Base-by-base conservation (phyloP, 352 stramenopile species). In the Phytophthora sansomeana region DNA sequence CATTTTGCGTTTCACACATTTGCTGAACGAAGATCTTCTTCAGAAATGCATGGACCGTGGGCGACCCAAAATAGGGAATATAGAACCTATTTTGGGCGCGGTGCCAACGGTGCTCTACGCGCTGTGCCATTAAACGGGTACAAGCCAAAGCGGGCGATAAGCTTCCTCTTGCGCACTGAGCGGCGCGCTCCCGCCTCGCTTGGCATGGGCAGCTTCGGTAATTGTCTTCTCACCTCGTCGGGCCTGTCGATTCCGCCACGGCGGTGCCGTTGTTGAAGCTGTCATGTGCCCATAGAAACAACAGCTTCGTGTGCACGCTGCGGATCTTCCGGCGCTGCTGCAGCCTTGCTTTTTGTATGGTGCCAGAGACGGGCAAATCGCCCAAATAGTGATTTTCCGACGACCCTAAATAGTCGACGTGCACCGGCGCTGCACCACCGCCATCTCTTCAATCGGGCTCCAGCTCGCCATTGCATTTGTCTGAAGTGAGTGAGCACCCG, bases 331-430 rank as follows among this genome's bases (percentile, higher is more conserved):
- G 43, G 52, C 53, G 52, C 53, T 54, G 21, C 32, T n/a, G n/a
- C 1, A 33, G n/a, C 57, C 56, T 67, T 71, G 39, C 3, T 39
- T 47, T 44, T 32, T 53, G 55, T 71, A 66, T 42, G 29, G 9
- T 16, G 5, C 5, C 50, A 67, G 16, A 58, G 26, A 38, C 56
- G 30, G 43, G 48, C 41, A 28, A 39, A 63, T 33, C 21, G 9
- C 51, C 51, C 63, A 48, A 63, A 72, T 58, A 50, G 28, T 67
- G 36, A 39, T 62, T 24, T 50, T 68, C 36, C 24, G 36, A 26
- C 6, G 38, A 21, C 64, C 64, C 50, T 44, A 71, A 72, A 68
- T 72, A 72, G 67, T 57, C 26, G 17, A 47, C n/a, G 14, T 1
- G 9, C 42, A 24, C 60, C 19, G 43, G 19, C 44, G 19, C 19